Evolutionary conservation across 2,329 filamentous ascomycete species (phyloP), one percentile per base, ranked within the genome.

Genomic region (Fusarium sp.): DNA sequence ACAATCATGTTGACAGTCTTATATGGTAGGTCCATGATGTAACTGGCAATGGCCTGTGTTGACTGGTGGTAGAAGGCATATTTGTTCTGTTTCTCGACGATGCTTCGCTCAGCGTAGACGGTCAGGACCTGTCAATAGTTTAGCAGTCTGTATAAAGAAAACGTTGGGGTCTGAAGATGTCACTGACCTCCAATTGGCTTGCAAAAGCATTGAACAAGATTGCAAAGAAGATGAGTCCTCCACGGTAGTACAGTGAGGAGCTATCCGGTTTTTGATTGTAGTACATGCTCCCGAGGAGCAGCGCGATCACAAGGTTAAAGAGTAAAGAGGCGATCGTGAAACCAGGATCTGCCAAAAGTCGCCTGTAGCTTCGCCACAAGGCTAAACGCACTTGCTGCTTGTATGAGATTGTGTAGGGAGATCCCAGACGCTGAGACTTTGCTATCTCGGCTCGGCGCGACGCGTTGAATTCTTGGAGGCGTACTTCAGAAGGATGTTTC

Each of bases 281-380:
- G 71, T 84, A 88, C 54, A 87, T 79, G 31, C 80, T 84, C n/a
- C 84, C 84, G 51, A 87, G 79, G 44, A 88, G 84, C 6, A 88
- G 73, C 6, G 83, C 81, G 75, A 86, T 80, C 66, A 85, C 71
- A 43, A 85, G 61, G 57, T 87, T 83, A 26, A 81, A 81, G n/a
- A 79, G 62, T 3, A 83, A 78, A 33, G 79, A 80, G 1, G 79
- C 80, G 17, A 80, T 67, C 0, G 81, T 81, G 10, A 80, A 78
- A 2, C 78, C 67, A 17, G 79, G 78, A 62, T 85, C 80, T 49
- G 78, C 77, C 65, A 74, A 74, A 62, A 84, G 73, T 34, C 80
- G 72, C 17, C 79, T 75, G 55, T 76, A 79, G 31, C 80, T 76
- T 24, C 81, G 65, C 71, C 77, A 79, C n/a, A 81, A 80, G 57